Conservation (phyloP, 83 land plant species). For the Diphasiastrum complanatum region DNA sequence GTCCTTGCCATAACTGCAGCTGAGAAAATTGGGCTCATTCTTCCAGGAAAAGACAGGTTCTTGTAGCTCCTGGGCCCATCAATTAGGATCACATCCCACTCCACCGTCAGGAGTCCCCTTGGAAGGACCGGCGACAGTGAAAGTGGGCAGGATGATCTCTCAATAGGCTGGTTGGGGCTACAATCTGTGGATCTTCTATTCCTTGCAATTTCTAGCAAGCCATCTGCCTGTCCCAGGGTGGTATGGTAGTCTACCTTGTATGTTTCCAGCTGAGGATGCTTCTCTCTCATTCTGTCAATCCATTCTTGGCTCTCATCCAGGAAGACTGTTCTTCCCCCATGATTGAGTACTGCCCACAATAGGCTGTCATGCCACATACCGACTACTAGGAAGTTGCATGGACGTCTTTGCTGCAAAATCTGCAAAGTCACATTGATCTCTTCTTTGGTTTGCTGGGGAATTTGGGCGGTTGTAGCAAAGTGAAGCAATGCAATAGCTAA, state of each 20-base stretch:
- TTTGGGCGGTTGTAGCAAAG: slow-evolving; percentile 43
- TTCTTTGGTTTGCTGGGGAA: slow-evolving; percentile 46
- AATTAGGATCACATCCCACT: slow-evolving; percentile 25
- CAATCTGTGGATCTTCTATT: neutral
- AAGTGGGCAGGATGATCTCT: neutral
- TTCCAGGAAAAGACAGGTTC: slow-evolving; percentile 6
- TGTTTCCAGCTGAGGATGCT: slow-evolving; percentile 27
- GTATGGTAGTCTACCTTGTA: slow-evolving; percentile 27
- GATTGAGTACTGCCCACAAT: slow-evolving; percentile 32
- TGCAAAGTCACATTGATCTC: slow-evolving; percentile 41
- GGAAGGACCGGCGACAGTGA: slow-evolving; percentile 6
- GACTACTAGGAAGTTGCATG: slow-evolving; percentile 73
- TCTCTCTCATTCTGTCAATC: slow-evolving; percentile 23
- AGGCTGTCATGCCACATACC: slow-evolving; percentile 48
- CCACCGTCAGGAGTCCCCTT: neutral
- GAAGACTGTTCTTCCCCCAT: slow-evolving; percentile 50
- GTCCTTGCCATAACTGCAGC: slow-evolving; percentile 23
- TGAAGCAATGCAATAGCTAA: slow-evolving; percentile 30
- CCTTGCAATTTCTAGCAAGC: slow-evolving; percentile 33
- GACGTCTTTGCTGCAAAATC: slow-evolving; percentile 35
- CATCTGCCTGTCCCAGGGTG: slow-evolving; percentile 39
- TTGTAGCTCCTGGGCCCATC: slow-evolving; percentile 22
- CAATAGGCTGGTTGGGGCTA: neutral
- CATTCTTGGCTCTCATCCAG: slow-evolving; percentile 55
- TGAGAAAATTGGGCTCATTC: slow-evolving; percentile 20